Evolutionary conservation across 306 rosid species (phyloP).

Genomic region (Cucurbita argyrosperma): DNA sequence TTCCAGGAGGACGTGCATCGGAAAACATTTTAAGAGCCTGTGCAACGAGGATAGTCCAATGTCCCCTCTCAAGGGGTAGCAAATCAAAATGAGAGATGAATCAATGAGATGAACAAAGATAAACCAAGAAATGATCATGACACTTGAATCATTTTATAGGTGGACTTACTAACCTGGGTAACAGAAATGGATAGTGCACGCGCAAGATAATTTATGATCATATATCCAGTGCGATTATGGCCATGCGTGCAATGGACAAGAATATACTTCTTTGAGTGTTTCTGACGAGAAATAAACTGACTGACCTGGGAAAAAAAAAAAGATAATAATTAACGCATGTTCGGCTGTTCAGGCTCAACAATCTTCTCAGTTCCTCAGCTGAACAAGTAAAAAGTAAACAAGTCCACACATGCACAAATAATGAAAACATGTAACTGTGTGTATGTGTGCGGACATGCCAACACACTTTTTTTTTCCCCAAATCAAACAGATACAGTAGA

Average conservation of each 20-base stretch:
- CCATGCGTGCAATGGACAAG: conserved; percentile 99
- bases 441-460: not conserved
- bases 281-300: conserved; percentile 71
- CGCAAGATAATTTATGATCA: conserved; percentile 87
- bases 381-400: no score
- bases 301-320: conserved; percentile 32
- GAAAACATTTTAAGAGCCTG: conserved; percentile 79
- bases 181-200: conserved; percentile 62
- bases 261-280: conserved; percentile 72
- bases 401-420: no score
- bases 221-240: conserved; percentile 96
- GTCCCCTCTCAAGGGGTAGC: conserved; percentile 8
- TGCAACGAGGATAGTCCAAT: conserved; percentile 9
- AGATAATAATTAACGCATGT: no score
- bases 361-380: no score
- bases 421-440: not conserved
- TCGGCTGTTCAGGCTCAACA: no score
- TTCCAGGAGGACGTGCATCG: conserved; percentile 96
- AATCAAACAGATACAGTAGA: not conserved
- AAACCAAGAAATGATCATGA: not conserved
- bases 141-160: not conserved
- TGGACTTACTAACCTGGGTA: conserved; percentile 56
- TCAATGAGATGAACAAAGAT: not conserved
- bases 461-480: not conserved
- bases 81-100: not conserved